Base-by-base conservation (phyloP, 169 alveolate species). In the Cardiosporidium cionae region DNA sequence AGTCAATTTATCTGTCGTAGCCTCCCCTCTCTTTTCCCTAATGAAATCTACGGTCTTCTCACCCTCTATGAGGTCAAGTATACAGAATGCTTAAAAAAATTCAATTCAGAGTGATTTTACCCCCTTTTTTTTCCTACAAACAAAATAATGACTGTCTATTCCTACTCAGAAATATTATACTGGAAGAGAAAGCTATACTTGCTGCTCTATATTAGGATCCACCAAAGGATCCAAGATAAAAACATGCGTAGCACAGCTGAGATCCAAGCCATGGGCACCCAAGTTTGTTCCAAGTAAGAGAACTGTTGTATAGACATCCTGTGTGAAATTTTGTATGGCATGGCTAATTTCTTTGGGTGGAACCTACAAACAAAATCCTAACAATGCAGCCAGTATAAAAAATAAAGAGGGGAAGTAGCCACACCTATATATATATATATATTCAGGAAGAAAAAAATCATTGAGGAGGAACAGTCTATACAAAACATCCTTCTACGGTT, bases 211-310 rank as follows among this genome's bases (percentile, higher is more conserved):
- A 44, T 76, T 76, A 5, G 76, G 76, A 28, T 76, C 82, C 1
- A 76, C 68, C 16, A 73, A 76, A 64, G 82, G 82, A 52, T 76
- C 82, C 0, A 65, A 76, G n/a, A 76, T 34, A 3, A 76, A 71
- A 2, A 76, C 65, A n/a, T 76, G 82, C 5, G 76, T 52, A 0
- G 82, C 82, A 37, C 82, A 76, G 22, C 76, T 66, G 29, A 76
- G 52, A 67, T 76, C 82, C 0, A 76, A 68, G 6, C 82, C 82
- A 36, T 66, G 76, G 32, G 82, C 82, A 0, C 82, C 82, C 27
- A 76, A 66, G 28, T 32, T 6, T 7, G 76, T 34, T 7, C 75
- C 64, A n/a, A 76, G 76, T 7, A 76, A 68, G 28, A 76, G 71
- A 7, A 69, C 76, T 23, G 32, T 31, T 25, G 76, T 76, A 16